phyloP scores from a whole-genome alignment of 495 filamentous ascomycete genomes.

The Evernia prunastri region DNA sequence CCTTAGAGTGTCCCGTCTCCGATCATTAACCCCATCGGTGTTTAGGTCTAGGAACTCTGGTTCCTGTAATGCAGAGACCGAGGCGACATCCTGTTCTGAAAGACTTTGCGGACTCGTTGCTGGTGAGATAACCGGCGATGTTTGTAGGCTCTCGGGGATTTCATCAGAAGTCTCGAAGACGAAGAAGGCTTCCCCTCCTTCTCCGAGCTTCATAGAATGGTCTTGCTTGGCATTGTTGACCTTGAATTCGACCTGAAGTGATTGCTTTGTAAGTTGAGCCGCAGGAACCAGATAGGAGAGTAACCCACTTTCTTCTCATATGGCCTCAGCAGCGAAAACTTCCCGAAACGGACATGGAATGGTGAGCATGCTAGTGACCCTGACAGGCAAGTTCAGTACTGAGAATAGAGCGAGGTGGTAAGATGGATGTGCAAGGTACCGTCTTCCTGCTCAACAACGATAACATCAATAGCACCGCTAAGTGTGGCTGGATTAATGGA shows the following conservation, averaged over 20 bases:
- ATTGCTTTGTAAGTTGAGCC: slow-evolving; percentile 22
- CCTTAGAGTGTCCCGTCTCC: not conserved
- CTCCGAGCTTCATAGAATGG: slow-evolving; percentile 96
- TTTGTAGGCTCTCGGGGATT: slow-evolving; percentile 86
- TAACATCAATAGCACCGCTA: slow-evolving; percentile 96
- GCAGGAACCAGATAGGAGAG: not conserved
- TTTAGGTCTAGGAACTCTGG: slow-evolving; percentile 77
- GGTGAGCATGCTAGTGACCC: slow-evolving; percentile 82
- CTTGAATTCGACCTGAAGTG: slow-evolving; percentile 72
- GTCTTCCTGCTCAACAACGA: slow-evolving; percentile 96
- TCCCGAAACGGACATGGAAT: slow-evolving; percentile 98
- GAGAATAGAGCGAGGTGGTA: not conserved
- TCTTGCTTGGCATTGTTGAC: slow-evolving; percentile 90
- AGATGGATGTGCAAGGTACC: slow-evolving; percentile 46
- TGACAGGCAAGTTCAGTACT: slow-evolving; percentile 25
- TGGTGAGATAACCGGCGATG: slow-evolving; percentile 86
- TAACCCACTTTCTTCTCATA: slow-evolving; percentile 85
- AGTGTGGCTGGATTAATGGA: slow-evolving; percentile 97
- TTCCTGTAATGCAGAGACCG: slow-evolving; percentile 59
- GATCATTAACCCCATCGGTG: slow-evolving; percentile 24
- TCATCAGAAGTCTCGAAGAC: slow-evolving; percentile 89
- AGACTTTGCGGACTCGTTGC: slow-evolving; percentile 66
- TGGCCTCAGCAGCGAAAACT: slow-evolving; percentile 90
- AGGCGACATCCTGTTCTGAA: slow-evolving; percentile 46
- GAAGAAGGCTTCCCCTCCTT: slow-evolving; percentile 97